Conservation (phyloP, 129 eudicot genomes). For the Erigeron canadensis region DNA sequence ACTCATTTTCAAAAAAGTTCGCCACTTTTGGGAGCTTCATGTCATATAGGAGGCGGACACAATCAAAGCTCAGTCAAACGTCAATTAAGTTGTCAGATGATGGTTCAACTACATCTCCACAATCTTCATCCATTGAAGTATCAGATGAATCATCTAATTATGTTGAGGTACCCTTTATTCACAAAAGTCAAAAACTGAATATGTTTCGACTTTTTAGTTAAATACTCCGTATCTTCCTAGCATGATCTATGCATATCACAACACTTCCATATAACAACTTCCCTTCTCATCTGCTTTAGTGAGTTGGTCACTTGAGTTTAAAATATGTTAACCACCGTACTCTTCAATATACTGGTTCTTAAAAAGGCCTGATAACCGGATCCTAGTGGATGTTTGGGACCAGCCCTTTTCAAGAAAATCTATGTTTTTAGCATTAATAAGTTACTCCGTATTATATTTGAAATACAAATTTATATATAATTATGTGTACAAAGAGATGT, state of each 20-base stretch:
- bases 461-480: too few species aligned
- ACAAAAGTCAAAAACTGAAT: constrained; percentile 20
- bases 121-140: constrained; percentile 34
- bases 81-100: constrained; percentile 15
- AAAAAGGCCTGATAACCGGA: too few species aligned
- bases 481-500: too few species aligned
- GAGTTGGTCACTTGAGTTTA: constrained; percentile 18
- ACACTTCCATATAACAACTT: background rate
- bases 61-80: constrained; percentile 49
- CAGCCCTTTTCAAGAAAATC: too few species aligned
- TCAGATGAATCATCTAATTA: constrained; percentile 43
- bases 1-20: constrained; percentile 35
- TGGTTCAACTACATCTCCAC: constrained; percentile 19
- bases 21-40: constrained; percentile 40
- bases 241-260: background rate
- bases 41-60: constrained; percentile 47
- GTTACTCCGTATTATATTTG: too few species aligned
- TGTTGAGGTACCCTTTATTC: constrained; percentile 27
- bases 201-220: background rate
- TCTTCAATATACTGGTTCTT: background rate
- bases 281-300: background rate
- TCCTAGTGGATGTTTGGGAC: too few species aligned
- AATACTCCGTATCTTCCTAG: background rate
- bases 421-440: too few species aligned
- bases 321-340: background rate